phyloP scores from a whole-genome alignment of 2,329 filamentous ascomycete species.

The Exophiala mesophila region DNA sequence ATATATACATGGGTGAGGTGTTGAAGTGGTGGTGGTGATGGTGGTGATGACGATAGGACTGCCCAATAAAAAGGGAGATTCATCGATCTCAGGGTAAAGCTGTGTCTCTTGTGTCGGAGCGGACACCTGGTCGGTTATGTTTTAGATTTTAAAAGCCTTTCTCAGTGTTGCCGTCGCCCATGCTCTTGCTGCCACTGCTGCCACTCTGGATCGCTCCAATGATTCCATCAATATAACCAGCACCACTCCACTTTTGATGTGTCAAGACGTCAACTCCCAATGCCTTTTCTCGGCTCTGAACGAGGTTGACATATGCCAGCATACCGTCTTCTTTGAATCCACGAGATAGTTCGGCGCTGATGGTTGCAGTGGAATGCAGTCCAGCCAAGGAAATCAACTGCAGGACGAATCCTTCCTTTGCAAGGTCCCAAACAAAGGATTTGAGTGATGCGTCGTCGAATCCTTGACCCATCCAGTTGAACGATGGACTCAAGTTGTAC shows the following conservation, averaged over 20 bases:
- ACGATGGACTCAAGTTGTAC: conserved; percentile 93
- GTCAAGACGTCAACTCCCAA: conserved; percentile 86
- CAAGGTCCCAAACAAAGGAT: conserved; percentile 95
- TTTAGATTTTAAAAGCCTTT: conserved; percentile 27
- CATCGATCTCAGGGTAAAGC: too few species aligned
- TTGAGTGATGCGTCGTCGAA: conserved; percentile 78
- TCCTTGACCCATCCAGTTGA: conserved; percentile 97
- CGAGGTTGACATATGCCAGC: conserved; percentile 92
- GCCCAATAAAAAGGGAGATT: too few species aligned
- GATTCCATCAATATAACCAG: conserved; percentile 78
- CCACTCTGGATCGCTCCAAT: conserved; percentile 86
- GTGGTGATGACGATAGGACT: too few species aligned
- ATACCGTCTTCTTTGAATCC: conserved; percentile 88
- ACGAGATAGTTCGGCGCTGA: conserved; percentile 68
- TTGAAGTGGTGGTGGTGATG: too few species aligned
- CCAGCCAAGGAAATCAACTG: conserved; percentile 62
- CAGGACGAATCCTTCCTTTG: conserved; percentile 70
- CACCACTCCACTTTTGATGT: conserved; percentile 77
- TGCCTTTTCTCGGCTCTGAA: conserved; percentile 87
- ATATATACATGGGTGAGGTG: too few species aligned
- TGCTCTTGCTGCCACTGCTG: conserved; percentile 81
- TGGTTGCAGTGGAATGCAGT: conserved; percentile 59
- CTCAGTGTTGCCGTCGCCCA: conserved; percentile 94
- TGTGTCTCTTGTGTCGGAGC: too few species aligned
- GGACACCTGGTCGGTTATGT: too few species aligned